Evolutionary conservation across 768 basidiomycete genomes (phyloP), one percentile per base, ranked within the genome.

Genomic region (Tylopilus sp.): DNA sequence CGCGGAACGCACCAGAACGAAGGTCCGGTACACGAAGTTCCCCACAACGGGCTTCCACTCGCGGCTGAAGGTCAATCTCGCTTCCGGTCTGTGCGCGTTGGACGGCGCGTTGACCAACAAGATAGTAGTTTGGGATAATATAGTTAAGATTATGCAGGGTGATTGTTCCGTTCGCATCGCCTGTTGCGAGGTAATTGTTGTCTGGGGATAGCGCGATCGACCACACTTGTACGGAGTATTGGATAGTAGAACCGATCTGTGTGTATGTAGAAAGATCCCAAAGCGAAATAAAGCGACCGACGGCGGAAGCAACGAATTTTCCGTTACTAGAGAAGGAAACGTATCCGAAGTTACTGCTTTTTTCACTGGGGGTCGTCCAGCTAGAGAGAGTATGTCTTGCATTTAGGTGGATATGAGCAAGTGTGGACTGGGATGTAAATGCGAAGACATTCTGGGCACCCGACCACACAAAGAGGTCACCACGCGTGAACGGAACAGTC

Each of bases 141-240:
- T 50, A 13, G 7, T 14, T 21, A 12, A 54, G 33, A 42, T 50
- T 53, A 14, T 38, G 47, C 11, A 51, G 2, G 1, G 48, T 43
- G 1, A 54, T 48, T 38, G 17, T 47, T 7, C 48, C 56, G 28
- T 38, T 40, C 22, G 28, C 34, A 12, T 43, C 48, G 3, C 53
- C 16, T 1, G 25, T 48, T 3, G 53, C 53, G 13, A 55, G 12
- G 25, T 33, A 37, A 11, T 30, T n/a, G 14, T 52, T 38, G 26
- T 58, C 53, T 14, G 16, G 17, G 16, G 53, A 58, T 3, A 55
- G 29, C 6, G 56, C 53, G 6, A 48, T 37, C 2, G 48, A 30
- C 21, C 43, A 38, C 13, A 53, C 24, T 12, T 6, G 22, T 34
- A 12, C 28, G 21, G 43, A 16, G 24, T 54, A 44, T 6, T 36